Base-by-base conservation (phyloP, 2,329 filamentous ascomycete species). In the Alternaria novae-zelandiae region DNA sequence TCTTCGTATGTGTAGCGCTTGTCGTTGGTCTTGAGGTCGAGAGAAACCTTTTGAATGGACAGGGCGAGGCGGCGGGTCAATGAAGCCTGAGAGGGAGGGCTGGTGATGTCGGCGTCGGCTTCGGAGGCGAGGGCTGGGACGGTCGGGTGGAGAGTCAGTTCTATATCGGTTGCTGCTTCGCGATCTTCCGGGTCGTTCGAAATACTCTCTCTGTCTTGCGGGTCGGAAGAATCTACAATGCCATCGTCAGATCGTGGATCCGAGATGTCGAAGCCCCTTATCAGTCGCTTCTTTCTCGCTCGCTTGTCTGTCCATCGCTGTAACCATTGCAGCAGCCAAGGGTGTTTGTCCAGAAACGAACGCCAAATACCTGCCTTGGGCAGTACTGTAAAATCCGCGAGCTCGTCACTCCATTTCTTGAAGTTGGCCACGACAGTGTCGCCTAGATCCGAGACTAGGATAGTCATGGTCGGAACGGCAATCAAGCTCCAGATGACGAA, bases 401-500 rank as follows among this genome's bases (percentile, higher is more conserved):
- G 63, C 3, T 80, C 81, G 63, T 86, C 86, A 0, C 88, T 89
- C 54, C 85, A 86, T n/a, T 83, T 83, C 70, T 91, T 90, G 78
- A 91, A 89, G 43, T 83, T 84, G 3, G 82, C 81, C 12, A 97
- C 90, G 20, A 97, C 86, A 0, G 94, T 97, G 72, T 96, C 91
- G 23, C 91, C 92, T 63, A 96, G 66, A 57, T 80, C 73, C 0
- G 70, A 74, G 10, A 80, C 72, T 12, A 97, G 86, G 17, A 97
- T 90, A 0, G 94, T 97, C 86, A 94, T 94, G 3, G 92, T 94
- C 0, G 94, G 94, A 4, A 97, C 85, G 0, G 94, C 93, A 25
- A 97, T 86, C 1, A 97, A 79, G 13, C 90, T 92, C 94, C 94
- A 97, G 59, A 97, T 90, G n/a, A 97, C 92, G 72, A 97, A 97